Conservation (phyloP, 495 filamentous ascomycete species). For the Xylaria acuta region DNA sequence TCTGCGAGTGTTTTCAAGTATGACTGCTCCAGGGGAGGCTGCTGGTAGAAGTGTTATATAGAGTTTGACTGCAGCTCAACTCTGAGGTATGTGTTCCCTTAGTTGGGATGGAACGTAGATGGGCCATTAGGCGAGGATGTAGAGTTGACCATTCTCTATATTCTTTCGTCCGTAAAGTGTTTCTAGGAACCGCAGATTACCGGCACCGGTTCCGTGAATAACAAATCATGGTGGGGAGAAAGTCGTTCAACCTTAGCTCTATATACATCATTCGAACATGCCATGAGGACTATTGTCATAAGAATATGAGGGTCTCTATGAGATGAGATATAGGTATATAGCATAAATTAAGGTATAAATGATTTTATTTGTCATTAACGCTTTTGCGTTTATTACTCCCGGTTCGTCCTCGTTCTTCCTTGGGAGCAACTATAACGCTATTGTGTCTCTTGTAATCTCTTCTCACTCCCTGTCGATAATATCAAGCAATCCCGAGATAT, state of each 20-base stretch:
- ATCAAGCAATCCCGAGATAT: background rate
- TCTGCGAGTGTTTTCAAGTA: background rate
- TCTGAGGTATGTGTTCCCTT: background rate
- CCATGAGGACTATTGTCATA: background rate
- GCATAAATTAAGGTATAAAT: constrained; percentile 2
- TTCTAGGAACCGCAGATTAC: background rate
- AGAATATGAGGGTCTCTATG: background rate
- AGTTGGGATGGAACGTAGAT: background rate
- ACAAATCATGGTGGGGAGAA: background rate
- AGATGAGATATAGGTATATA: background rate
- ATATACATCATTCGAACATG: background rate
- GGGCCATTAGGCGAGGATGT: background rate
- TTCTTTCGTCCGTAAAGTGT: background rate
- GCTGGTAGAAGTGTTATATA: background rate
- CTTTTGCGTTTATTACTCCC: background rate
- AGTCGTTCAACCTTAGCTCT: background rate
- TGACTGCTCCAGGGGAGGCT: background rate
- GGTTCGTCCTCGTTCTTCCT: background rate
- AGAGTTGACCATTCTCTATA: background rate
- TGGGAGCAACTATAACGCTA: background rate
- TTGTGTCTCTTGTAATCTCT: background rate
- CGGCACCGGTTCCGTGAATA: background rate
- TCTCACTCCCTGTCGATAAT: background rate
- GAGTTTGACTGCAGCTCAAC: background rate
- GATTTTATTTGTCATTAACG: background rate